These are phyloP conservation scores for Solanum neorickii DNA, from an alignment of 257 asterid genomes.

Conservation along the genomic window DNA sequence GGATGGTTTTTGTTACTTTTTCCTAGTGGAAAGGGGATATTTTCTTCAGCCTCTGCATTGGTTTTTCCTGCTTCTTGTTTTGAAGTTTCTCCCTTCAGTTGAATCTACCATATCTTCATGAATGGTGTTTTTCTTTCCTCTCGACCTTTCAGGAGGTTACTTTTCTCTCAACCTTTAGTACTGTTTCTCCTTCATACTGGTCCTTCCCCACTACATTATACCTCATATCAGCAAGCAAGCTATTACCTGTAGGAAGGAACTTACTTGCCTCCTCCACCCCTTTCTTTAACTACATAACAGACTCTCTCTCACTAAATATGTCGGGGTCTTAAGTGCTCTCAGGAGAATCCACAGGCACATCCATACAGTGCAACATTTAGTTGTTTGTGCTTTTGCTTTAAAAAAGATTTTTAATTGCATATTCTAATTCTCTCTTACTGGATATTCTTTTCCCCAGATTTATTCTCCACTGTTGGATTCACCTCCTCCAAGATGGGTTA, in stretches of 20 bases:
- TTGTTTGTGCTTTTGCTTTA: not conserved
- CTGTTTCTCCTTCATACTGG: not conserved
- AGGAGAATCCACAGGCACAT: slow-evolving; percentile 43
- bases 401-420: not conserved
- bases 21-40: not conserved
- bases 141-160: slow-evolving; percentile 14
- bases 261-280: slow-evolving; percentile 59
- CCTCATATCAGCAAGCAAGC: slow-evolving; percentile 11
- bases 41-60: not conserved
- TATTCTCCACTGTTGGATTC: slow-evolving; percentile 86
- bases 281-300: slow-evolving; percentile 39
- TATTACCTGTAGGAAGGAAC: slow-evolving; percentile 40
- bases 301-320: slow-evolving; percentile 28
- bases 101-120: slow-evolving; percentile 19
- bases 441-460: slow-evolving; percentile 33
- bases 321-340: slow-evolving; percentile 28
- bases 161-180: slow-evolving; percentile 21
- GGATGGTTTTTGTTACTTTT: not conserved
- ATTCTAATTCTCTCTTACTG: not conserved
- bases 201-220: slow-evolving; percentile 9
- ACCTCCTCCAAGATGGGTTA: slow-evolving; percentile 96
- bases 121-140: slow-evolving; percentile 51
- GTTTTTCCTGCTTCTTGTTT: not conserved
- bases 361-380: slow-evolving; percentile 13
- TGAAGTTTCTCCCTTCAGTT: not conserved